phyloP scores from a whole-genome alignment of 202 grass and related monocot species.

The Miscanthus sacchariflorus region DNA sequence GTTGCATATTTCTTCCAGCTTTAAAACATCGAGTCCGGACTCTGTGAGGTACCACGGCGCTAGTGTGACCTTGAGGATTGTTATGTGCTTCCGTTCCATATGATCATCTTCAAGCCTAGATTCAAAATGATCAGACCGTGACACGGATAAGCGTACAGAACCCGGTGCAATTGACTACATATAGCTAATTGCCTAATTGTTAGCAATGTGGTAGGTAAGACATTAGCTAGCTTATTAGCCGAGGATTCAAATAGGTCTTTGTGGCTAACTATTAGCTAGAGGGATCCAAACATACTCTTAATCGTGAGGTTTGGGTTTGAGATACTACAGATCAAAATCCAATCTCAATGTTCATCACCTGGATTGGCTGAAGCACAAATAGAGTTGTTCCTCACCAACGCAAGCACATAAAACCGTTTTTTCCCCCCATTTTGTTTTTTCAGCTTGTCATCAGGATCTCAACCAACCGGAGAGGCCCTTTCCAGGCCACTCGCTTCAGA shows the following conservation, averaged over 20 bases:
- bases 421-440: background rate
- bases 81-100: background rate
- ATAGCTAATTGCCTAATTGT: background rate
- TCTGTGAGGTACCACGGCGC: constrained; percentile 21
- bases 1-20: background rate
- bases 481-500: constrained; percentile 10
- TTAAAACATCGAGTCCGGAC: constrained; percentile 19
- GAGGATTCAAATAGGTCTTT: background rate
- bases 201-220: background rate
- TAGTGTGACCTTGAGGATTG: background rate
- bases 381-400: background rate
- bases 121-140: background rate
- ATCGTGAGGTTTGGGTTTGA: background rate
- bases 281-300: background rate
- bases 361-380: constrained; percentile 15
- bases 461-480: constrained; percentile 5
- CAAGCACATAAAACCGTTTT: background rate
- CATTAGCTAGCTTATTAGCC: background rate
- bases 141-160: background rate
- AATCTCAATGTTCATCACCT: background rate
- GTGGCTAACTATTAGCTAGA: background rate
- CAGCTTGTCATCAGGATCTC: constrained; percentile 19
- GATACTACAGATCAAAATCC: background rate
- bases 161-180: too few relatives aligned
- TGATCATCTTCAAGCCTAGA: background rate